Evolutionary conservation across 202 grass and related monocot species (phyloP).

Genomic region (Sporobolus alterniflorus): DNA sequence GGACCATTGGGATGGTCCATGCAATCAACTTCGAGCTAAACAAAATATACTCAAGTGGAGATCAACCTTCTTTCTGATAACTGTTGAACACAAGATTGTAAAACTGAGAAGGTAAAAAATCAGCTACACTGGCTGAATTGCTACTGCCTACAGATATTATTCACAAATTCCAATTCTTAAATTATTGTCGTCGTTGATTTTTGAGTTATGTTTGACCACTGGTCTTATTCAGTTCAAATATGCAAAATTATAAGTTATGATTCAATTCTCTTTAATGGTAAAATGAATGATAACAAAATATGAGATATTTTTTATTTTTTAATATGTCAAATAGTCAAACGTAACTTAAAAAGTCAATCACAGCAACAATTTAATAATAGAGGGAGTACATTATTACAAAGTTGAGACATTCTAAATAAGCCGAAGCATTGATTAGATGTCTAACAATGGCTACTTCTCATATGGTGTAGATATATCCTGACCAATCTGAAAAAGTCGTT

Average conservation of each 20-base stretch:
- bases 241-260: no score
- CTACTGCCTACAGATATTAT: background rate
- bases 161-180: background rate
- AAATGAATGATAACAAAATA: no score
- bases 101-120: background rate
- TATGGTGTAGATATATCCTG: background rate
- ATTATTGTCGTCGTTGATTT: no score
- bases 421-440: background rate
- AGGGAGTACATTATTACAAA: background rate
- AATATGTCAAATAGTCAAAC: no score
- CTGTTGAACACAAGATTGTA: background rate
- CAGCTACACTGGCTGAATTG: background rate
- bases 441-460: background rate
- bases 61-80: background rate
- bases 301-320: no score
- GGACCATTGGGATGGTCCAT: slow-evolving; percentile 16
- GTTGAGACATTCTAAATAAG: background rate
- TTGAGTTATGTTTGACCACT: no score
- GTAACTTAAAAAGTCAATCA: no score
- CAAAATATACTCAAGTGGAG: background rate
- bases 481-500: background rate
- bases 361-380: no score
- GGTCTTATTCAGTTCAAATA: no score
- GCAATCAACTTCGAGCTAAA: slow-evolving; percentile 14
- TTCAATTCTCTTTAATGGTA: no score